phyloP scores from a whole-genome alignment of 176 grass and related monocot genomes.

The Microstegium vimineum region DNA sequence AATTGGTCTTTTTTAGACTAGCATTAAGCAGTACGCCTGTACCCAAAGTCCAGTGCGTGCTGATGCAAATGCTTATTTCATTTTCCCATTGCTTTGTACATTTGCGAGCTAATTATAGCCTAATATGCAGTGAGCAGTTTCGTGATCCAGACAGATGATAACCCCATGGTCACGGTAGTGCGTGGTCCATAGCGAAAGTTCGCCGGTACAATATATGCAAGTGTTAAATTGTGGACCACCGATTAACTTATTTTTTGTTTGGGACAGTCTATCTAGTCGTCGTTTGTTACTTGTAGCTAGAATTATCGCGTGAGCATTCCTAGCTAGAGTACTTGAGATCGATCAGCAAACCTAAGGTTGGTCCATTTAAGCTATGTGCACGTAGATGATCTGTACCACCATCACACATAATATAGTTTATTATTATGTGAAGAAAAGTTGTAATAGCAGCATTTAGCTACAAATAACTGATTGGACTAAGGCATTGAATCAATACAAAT shows the following conservation, averaged over 20 bases:
- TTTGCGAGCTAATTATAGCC: not conserved
- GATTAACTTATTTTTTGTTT: not conserved
- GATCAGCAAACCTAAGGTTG: not conserved
- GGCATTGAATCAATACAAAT: not conserved
- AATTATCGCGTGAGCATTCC: constrained; percentile 10
- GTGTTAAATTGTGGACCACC: constrained; percentile 37
- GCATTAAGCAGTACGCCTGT: not conserved
- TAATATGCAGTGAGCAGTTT: not conserved
- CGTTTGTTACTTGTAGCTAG: constrained; percentile 30
- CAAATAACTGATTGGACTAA: not conserved
- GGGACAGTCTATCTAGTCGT: constrained; percentile 2
- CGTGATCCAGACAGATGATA: constrained; percentile 6
- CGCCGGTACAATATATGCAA: constrained; percentile 17
- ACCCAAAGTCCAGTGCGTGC: not conserved
- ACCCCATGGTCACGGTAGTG: constrained; percentile 13
- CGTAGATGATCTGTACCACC: constrained; percentile 10
- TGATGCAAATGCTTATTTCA: constrained; percentile 4
- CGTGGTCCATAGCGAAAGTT: constrained; percentile 36
- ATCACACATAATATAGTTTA: constrained; percentile 2
- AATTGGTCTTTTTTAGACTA: not conserved
- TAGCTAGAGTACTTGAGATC: constrained; percentile 1
- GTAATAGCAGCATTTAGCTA: not conserved
- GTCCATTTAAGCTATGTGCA: not conserved
- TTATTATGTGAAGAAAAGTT: not conserved
- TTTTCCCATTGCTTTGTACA: not conserved